Evolutionary conservation across 345 rosid genomes (phyloP).

Genomic region (Eucalyptus guilfoylei): DNA sequence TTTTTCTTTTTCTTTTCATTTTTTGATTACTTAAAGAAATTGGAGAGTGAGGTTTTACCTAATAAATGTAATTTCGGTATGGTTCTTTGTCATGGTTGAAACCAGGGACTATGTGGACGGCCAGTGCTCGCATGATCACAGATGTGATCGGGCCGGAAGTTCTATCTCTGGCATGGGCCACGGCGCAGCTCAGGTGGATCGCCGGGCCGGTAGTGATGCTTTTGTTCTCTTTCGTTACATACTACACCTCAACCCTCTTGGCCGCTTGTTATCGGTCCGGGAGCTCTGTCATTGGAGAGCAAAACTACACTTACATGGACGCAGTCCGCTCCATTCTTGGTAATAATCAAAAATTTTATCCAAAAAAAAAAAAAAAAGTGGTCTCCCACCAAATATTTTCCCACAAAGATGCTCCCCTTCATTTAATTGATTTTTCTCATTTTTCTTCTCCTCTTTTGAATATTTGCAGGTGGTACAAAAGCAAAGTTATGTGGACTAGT

Average conservation of each 20-base stretch:
- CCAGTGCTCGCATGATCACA: constrained; percentile 54
- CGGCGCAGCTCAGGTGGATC: constrained; percentile 64
- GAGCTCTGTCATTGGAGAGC: constrained; percentile 35
- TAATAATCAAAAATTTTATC: neutral
- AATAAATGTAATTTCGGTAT: too few relatives aligned
- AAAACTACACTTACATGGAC: constrained; percentile 61
- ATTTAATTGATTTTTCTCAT: neutral
- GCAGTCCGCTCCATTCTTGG: constrained; percentile 54
- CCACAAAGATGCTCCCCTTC: too few relatives aligned
- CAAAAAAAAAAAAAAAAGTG: too few relatives aligned
- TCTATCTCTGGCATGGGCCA: constrained; percentile 65
- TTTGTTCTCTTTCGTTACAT: constrained; percentile 53
- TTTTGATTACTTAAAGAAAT: too few relatives aligned
- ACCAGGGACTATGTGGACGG: too few relatives aligned
- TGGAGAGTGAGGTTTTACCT: too few relatives aligned
- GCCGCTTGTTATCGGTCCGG: constrained; percentile 61
- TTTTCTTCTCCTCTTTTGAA: neutral
- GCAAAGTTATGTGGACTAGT: constrained; percentile 27
- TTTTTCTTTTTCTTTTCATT: too few relatives aligned
- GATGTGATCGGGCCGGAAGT: constrained; percentile 77
- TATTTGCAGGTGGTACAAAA: constrained; percentile 15
- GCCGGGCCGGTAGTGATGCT: constrained; percentile 55
- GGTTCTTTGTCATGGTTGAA: too few relatives aligned
- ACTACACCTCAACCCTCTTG: constrained; percentile 46
- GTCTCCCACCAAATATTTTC: neutral